phyloP scores from a whole-genome alignment of 352 stramenopile species.

The Phytophthora meadii region DNA sequence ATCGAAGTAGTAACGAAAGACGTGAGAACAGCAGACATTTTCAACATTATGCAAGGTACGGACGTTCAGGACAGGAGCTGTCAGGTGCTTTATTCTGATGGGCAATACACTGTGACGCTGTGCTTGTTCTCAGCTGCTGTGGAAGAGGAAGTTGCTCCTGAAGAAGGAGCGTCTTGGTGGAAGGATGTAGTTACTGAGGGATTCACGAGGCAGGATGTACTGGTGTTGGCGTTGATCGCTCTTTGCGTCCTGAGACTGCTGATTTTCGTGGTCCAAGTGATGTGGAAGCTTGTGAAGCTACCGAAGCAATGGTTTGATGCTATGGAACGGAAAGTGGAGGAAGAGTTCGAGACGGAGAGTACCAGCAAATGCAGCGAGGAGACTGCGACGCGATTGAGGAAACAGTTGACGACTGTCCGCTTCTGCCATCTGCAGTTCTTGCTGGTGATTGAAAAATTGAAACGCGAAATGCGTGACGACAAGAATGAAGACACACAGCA shows the following conservation, averaged over 20 bases:
- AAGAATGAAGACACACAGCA: constrained; percentile 38
- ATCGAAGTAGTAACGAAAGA: constrained; percentile 62
- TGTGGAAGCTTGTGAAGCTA: constrained; percentile 40
- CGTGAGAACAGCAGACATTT: constrained; percentile 59
- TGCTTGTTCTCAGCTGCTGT: constrained; percentile 31
- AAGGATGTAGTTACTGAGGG: constrained; percentile 42
- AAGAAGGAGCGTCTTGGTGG: constrained; percentile 43
- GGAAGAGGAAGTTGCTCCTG: constrained; percentile 2
- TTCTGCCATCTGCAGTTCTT: constrained; percentile 57
- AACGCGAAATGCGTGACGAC: constrained; percentile 44
- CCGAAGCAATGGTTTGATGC: constrained; percentile 32
- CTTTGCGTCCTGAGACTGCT: constrained; percentile 41
- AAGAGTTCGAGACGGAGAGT: constrained; percentile 3
- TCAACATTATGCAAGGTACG: constrained; percentile 58
- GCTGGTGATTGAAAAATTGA: constrained; percentile 52
- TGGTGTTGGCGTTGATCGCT: constrained; percentile 49
- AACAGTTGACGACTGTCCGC: constrained; percentile 39
- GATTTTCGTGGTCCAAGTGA: constrained; percentile 30
- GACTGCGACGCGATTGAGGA: constrained; percentile 11
- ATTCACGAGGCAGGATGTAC: constrained; percentile 53
- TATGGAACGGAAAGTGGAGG: constrained; percentile 7
- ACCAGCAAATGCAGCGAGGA: constrained; percentile 5
- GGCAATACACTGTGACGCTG: constrained; percentile 20
- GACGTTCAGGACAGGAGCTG: neutral
- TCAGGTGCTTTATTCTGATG: constrained; percentile 21